Percentiles rank a stretch among this genome's conserved stretches.
These are phyloP conservation scores for Kalmanozyma brasiliensis DNA, from an alignment of 1,284 basidiomycete species.

Conservation along the genomic window DNA sequence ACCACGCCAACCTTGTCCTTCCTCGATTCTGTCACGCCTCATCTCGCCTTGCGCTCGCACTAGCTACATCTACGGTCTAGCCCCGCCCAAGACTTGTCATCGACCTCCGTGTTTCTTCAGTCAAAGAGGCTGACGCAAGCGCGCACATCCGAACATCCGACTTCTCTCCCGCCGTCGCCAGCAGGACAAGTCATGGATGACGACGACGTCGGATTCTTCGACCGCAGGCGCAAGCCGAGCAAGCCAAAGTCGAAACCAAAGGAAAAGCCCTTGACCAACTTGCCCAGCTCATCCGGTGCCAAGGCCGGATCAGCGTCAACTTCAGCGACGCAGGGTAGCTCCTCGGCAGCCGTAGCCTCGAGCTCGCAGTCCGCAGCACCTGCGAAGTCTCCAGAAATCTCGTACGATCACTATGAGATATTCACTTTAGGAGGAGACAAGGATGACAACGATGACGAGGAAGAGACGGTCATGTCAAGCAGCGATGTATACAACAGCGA, in stretches of 20 bases:
- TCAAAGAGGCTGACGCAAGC: neutral
- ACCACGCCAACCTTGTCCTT: conserved; percentile 2
- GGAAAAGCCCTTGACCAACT: neutral
- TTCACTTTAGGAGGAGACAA: neutral
- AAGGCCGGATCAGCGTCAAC: conserved; percentile 1
- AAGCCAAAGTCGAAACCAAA: conserved; percentile 18
- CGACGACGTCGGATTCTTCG: conserved; percentile 41
- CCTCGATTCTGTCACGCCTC: neutral
- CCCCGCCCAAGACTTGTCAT: too few relatives aligned
- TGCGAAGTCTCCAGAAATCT: neutral
- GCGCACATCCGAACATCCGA: neutral
- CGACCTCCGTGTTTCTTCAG: too few relatives aligned
- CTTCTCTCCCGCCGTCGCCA: neutral
- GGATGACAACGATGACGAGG: conserved; percentile 7
- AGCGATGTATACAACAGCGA: conserved; percentile 23
- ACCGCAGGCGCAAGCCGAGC: conserved; percentile 14
- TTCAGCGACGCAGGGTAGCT: neutral
- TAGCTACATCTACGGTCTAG: too few relatives aligned
- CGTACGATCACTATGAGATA: conserved; percentile 1
- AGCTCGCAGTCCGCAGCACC: conserved; percentile 4
- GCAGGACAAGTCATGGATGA: conserved; percentile 25
- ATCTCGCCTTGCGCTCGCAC: neutral
- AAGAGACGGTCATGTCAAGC: conserved; percentile 5
- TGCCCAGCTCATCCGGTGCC: neutral
- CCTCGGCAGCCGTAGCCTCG: neutral